Evolutionary conservation across 108 stramenopile species (phyloP).

Genomic region (Epithemia pelagica): DNA sequence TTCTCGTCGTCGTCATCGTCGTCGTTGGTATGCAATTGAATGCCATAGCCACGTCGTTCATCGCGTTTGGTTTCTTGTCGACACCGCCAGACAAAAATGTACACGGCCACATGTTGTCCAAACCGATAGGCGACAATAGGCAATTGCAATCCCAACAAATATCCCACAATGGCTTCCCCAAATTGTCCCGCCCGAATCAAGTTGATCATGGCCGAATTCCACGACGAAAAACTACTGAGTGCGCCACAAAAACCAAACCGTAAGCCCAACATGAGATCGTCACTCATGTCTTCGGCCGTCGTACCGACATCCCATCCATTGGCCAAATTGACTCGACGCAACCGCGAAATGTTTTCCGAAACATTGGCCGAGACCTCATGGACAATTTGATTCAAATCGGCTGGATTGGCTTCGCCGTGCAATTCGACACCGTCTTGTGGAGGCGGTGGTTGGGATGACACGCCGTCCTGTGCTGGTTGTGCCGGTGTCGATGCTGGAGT

Average conservation of each 20-base stretch:
- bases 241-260: conserved; percentile 80
- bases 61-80: conserved; percentile 51
- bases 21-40: conserved; percentile 44
- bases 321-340: conserved; percentile 48
- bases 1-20: conserved; percentile 12
- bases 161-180: conserved; percentile 63
- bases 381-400: conserved; percentile 44
- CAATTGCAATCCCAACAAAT: conserved; percentile 63
- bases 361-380: conserved; percentile 35
- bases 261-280: conserved; percentile 70
- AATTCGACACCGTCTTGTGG: background rate
- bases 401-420: conserved; percentile 6
- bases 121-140: conserved; percentile 70
- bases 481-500: background rate
- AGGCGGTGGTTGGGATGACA: conserved; percentile 1
- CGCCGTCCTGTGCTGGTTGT: background rate
- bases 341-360: conserved; percentile 39
- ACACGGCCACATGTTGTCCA: conserved; percentile 76
- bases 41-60: conserved; percentile 65
- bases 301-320: conserved; percentile 81
- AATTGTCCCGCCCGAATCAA: conserved; percentile 47
- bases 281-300: conserved; percentile 67
- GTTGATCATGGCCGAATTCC: conserved; percentile 68
- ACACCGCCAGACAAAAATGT: conserved; percentile 73
- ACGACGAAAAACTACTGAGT: conserved; percentile 61